Evolutionary conservation across 805 yeast genomes (phyloP).

Genomic region (Sugiyamaella boreocaroliniensis): DNA sequence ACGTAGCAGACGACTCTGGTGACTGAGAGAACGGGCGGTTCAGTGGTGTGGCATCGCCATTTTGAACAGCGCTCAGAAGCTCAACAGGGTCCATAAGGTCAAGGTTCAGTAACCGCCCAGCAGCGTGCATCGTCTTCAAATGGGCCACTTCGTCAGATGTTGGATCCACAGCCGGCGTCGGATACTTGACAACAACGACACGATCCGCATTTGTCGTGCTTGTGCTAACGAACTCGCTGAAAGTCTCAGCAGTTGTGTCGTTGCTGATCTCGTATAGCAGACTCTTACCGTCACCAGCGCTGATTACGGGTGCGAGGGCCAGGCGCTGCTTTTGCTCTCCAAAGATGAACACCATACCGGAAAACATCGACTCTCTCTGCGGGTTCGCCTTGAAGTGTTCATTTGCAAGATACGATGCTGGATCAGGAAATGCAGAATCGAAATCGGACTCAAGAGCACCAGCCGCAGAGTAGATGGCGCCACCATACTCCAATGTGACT

Average conservation of each 20-base stretch:
- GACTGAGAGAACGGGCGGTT: not conserved
- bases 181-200: slow-evolving; percentile 15
- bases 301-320: slow-evolving; percentile 22
- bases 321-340: slow-evolving; percentile 21
- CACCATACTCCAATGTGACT: slow-evolving; percentile 22
- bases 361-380: slow-evolving; percentile 23
- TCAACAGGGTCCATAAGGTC: slow-evolving; percentile 26
- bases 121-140: slow-evolving; percentile 15
- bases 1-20: not conserved
- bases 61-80: slow-evolving; percentile 24
- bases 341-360: slow-evolving; percentile 24
- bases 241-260: not conserved
- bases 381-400: slow-evolving; percentile 22
- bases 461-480: slow-evolving; percentile 17
- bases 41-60: slow-evolving; percentile 10
- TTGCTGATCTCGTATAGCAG: slow-evolving; percentile 2
- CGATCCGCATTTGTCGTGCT: not conserved
- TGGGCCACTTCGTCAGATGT: slow-evolving; percentile 5
- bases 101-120: slow-evolving; percentile 19
- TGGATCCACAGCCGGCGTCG: slow-evolving; percentile 7
- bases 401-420: slow-evolving; percentile 21
- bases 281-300: slow-evolving; percentile 24
- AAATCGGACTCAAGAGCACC: slow-evolving; percentile 18
- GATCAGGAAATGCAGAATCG: slow-evolving; percentile 25
- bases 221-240: not conserved